Evolutionary conservation across 2,329 filamentous ascomycete genomes (phyloP), one percentile per base, ranked within the genome.

Genomic region (Cyclaneusma minus): DNA sequence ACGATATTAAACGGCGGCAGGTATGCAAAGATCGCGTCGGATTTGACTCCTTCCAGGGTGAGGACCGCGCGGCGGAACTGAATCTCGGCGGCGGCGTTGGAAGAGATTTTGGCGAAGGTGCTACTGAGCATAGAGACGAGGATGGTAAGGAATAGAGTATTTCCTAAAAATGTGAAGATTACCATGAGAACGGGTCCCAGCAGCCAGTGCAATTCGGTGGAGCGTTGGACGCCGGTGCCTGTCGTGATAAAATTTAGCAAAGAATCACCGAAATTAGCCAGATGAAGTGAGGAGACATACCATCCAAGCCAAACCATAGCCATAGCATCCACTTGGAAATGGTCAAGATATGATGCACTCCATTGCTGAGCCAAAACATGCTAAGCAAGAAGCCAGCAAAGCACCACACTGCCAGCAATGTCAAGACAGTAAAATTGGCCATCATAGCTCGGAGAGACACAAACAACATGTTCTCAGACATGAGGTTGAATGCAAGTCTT

Each of bases 271-370:
- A n/a, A n/a, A n/a, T n/a, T n/a, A n/a, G n/a, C n/a, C n/a, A n/a
- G n/a, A n/a, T n/a, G 16, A 4, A 11, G 6, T n/a, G n/a, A n/a
- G n/a, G n/a, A n/a, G n/a, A n/a, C n/a, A 34, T 45, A 4, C 37
- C 82, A 40, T 89, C 82, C 2, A 91, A 65, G 3, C 82, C 82
- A 43, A 91, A 89, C 82, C 82, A 91, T 36, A 91, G 85, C 65
- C 79, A 89, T 2, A 89, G 65, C 80, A 91, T 87, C 82, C 82
- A 91, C 50, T 85, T 84, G 22, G 71, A 71, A 34, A 89, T 84
- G 2, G 74, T 80, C 50, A 78, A 54, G 4, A 73, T 50, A 27
- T 64, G 55, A 28, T 77, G 70, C 1, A 52, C 49, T 12, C 69
- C 72, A 36, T 78, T 64, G 32, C 71, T 70, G 6, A 91, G 66